These are phyloP conservation scores for Phytophthora fragariaefolia DNA, from an alignment of 352 stramenopile genomes.

Conservation along the genomic window DNA sequence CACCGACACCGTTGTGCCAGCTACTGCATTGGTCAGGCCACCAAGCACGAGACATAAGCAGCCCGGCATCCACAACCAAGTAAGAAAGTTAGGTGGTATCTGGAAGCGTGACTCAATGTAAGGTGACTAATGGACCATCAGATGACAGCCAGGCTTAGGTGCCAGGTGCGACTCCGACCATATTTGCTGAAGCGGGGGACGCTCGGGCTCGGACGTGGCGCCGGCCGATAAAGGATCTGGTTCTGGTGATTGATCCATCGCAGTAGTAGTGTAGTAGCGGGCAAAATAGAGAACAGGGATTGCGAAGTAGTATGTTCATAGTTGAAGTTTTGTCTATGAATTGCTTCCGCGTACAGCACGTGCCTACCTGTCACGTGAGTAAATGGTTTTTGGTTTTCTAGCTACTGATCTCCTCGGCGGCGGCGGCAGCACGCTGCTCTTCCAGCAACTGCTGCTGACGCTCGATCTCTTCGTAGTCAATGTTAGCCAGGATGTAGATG, in stretches of 20 bases:
- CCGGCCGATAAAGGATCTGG: too few relatives aligned
- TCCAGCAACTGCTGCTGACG: constrained; percentile 86
- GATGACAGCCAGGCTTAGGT: background rate
- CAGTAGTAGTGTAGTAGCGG: constrained; percentile 5
- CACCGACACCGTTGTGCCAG: constrained; percentile 78
- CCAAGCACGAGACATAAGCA: constrained; percentile 24
- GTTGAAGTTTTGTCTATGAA: constrained; percentile 20
- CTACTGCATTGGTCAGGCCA: constrained; percentile 84
- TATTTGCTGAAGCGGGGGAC: background rate
- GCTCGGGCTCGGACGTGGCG: too few relatives aligned
- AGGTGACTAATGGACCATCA: background rate
- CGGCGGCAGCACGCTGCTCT: constrained; percentile 45
- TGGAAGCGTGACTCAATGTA: background rate
- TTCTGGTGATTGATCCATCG: background rate
- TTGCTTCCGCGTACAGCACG: constrained; percentile 13
- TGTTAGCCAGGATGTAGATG: constrained; percentile 90
- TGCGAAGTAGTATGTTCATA: constrained; percentile 12
- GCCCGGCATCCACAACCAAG: constrained; percentile 15
- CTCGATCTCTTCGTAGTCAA: constrained; percentile 91
- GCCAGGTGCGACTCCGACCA: background rate
- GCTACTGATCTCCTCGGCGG: constrained; percentile 46
- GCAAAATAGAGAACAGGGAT: constrained; percentile 28
- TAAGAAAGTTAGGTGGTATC: constrained; percentile 3
- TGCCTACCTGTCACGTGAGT: constrained; percentile 11
- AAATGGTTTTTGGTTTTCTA: constrained; percentile 29